phyloP scores from a whole-genome alignment of 257 asterid genomes.

The Capsicum rhomboideum region DNA sequence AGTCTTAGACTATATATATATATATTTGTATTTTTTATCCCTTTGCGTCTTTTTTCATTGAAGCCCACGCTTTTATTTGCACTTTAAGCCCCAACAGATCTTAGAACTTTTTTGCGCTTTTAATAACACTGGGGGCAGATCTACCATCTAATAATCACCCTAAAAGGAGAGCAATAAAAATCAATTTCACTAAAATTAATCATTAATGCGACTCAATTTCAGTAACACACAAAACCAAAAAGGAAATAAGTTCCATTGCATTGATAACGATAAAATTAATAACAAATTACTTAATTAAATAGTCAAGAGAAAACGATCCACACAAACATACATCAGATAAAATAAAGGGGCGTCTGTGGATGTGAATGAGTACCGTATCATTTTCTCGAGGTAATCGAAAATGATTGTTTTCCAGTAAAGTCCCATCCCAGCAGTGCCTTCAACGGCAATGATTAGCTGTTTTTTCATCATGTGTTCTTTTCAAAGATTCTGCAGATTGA shows the following conservation, averaged over 20 bases:
- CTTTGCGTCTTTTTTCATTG: too few relatives aligned
- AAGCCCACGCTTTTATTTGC: too few relatives aligned
- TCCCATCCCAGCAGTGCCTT: slow-evolving; percentile 90
- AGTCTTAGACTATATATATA: too few relatives aligned
- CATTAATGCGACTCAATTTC: neutral
- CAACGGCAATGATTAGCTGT: slow-evolving; percentile 75
- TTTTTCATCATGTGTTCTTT: slow-evolving; percentile 22
- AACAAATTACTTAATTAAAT: neutral
- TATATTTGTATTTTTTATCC: too few relatives aligned
- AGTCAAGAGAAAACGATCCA: neutral
- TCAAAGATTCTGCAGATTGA: neutral
- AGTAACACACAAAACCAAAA: neutral
- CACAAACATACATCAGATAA: slow-evolving; percentile 1
- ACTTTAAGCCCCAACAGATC: too few relatives aligned
- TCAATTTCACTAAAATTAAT: neutral
- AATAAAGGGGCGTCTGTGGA: neutral
- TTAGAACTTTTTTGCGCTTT: too few relatives aligned
- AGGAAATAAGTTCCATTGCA: neutral
- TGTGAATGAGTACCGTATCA: slow-evolving; percentile 41
- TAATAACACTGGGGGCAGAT: too few relatives aligned
- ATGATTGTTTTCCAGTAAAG: slow-evolving; percentile 68
- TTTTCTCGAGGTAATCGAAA: slow-evolving; percentile 77
- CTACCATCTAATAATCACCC: neutral
- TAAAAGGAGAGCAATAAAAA: neutral
- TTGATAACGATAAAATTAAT: neutral